Percentiles rank a stretch among this genome's conserved stretches.
phyloP scores from a whole-genome alignment of 2,329 filamentous ascomycete species.

The Sarocladiaceae sp. region DNA sequence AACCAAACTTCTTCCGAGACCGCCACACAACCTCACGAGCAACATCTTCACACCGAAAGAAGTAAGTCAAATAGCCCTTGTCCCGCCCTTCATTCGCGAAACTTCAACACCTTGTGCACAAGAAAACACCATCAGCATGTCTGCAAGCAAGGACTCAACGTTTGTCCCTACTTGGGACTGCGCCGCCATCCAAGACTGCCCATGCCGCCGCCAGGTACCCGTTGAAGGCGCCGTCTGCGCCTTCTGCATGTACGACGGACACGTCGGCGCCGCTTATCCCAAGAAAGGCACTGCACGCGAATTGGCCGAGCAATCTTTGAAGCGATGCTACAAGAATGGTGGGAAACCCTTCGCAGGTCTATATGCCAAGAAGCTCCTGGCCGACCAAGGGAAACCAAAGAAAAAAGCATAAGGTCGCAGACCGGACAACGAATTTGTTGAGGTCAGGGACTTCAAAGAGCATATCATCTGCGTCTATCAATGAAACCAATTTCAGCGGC shows the following conservation, averaged over 20 bases:
- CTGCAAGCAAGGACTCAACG: background rate
- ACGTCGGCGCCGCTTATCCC: background rate
- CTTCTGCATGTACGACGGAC: constrained; percentile 4
- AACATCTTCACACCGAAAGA: no score
- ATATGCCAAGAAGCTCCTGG: background rate
- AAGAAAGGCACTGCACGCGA: background rate
- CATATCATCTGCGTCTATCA: no score
- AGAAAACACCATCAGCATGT: background rate
- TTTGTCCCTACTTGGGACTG: background rate
- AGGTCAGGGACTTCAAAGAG: no score
- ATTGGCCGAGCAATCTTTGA: background rate
- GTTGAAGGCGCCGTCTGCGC: background rate
- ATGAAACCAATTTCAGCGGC: no score
- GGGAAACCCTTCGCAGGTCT: background rate
- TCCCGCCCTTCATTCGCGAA: no score
- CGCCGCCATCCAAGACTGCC: background rate
- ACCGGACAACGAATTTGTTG: no score
- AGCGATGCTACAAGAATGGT: constrained; percentile 1
- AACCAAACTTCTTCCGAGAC: no score
- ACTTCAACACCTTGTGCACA: no score
- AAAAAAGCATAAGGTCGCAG: no score
- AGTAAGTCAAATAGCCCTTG: no score
- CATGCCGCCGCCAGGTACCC: background rate
- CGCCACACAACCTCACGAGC: no score
- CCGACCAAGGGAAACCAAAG: no score